Evolutionary conservation across 352 stramenopile genomes (phyloP).

Genomic region (Phytophthora litchii): DNA sequence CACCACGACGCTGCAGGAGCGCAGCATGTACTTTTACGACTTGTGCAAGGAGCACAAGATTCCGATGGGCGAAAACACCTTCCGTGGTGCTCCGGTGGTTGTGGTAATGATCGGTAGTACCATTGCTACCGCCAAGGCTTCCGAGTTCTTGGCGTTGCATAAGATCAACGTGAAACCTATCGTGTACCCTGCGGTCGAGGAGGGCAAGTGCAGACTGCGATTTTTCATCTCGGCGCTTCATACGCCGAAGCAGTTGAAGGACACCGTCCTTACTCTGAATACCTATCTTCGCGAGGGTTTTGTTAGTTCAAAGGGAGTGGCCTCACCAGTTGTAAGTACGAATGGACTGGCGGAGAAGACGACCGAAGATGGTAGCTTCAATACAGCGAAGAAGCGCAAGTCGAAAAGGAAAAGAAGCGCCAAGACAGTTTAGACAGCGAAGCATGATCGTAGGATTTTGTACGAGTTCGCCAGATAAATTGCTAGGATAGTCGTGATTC

Average conservation of each 20-base stretch:
- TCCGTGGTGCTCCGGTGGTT: conserved; percentile 74
- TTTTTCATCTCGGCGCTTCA: conserved; percentile 89
- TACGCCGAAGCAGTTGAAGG: conserved; percentile 69
- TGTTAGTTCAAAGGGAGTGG: neutral
- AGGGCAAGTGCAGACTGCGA: conserved; percentile 82
- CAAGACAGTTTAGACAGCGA: conserved; percentile 7
- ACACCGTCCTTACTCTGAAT: conserved; percentile 50
- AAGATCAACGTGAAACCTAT: conserved; percentile 86
- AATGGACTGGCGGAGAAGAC: conserved; percentile 7
- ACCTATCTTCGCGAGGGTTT: conserved; percentile 38
- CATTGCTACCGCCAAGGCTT: conserved; percentile 79
- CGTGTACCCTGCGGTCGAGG: conserved; percentile 85
- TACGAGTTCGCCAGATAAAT: no score
- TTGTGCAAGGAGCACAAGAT: conserved; percentile 70
- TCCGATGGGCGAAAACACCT: conserved; percentile 62
- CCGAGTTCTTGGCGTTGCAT: conserved; percentile 59
- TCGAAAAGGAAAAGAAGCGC: conserved; percentile 31
- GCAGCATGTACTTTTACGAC: conserved; percentile 79
- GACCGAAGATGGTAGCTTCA: conserved; percentile 19
- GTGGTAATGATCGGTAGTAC: conserved; percentile 82
- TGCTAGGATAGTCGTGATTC: no score
- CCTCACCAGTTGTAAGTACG: conserved; percentile 1
- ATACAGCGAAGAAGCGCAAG: conserved; percentile 35
- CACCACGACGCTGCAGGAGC: conserved; percentile 68
- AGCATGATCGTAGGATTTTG: no score